phyloP scores from a whole-genome alignment of 2,329 filamentous ascomycete genomes.

The Rugonectria rugulosa region DNA sequence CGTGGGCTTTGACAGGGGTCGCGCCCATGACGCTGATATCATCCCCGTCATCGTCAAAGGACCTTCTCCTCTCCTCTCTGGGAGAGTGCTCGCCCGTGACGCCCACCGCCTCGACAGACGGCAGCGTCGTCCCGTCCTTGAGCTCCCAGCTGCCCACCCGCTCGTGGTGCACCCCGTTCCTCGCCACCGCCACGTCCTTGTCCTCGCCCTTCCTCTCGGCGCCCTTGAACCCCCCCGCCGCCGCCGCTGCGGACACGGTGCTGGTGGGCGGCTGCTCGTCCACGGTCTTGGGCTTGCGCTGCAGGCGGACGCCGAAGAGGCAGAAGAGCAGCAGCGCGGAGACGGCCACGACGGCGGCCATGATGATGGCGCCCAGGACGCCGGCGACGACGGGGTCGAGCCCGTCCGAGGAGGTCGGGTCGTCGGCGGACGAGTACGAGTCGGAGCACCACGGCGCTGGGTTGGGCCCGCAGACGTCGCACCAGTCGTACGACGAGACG shows the following conservation, averaged over 20 bases:
- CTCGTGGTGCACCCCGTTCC: slow-evolving; percentile 51
- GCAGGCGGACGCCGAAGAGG: slow-evolving; percentile 45
- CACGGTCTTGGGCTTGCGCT: slow-evolving; percentile 29
- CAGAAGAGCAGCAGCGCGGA: slow-evolving; percentile 42
- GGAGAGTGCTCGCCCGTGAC: slow-evolving; percentile 36
- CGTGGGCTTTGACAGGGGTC: slow-evolving; percentile 48
- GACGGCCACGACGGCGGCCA: slow-evolving; percentile 46
- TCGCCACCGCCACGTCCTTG: slow-evolving; percentile 50
- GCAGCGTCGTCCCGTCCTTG: slow-evolving; percentile 26
- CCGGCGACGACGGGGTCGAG: slow-evolving; percentile 52
- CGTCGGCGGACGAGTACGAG: background rate
- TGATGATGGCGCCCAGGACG: slow-evolving; percentile 54
- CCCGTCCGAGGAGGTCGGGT: background rate
- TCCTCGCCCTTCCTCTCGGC: slow-evolving; percentile 54
- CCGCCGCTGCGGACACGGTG: slow-evolving; percentile 7
- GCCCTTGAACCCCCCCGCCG: slow-evolving; percentile 53
- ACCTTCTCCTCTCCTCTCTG: slow-evolving; percentile 20
- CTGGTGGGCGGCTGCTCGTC: slow-evolving; percentile 14
- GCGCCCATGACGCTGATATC: slow-evolving; percentile 48
- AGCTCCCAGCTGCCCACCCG: slow-evolving; percentile 61
- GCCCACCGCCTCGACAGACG: slow-evolving; percentile 24
- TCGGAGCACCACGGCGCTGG: slow-evolving; percentile 48
- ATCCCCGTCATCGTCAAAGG: slow-evolving; percentile 37
- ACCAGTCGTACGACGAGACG: slow-evolving; percentile 51
- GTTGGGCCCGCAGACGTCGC: slow-evolving; percentile 48